Percentiles rank a stretch among this genome's conserved stretches.
These are phyloP conservation scores for Scutellaria galericulata DNA, from an alignment of 257 asterid species.

Conservation along the genomic window DNA sequence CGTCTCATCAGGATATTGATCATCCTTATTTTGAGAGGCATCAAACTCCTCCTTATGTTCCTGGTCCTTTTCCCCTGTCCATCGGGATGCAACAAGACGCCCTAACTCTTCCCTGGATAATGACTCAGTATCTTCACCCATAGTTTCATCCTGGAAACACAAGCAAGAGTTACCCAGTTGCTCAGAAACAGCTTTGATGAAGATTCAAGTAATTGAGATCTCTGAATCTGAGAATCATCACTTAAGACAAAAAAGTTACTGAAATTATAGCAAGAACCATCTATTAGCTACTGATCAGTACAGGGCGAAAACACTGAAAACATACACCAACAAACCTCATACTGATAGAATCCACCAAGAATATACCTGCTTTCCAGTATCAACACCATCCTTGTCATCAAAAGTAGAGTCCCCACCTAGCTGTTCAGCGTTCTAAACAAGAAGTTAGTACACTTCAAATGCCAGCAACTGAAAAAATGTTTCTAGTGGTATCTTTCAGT, in stretches of 20 bases:
- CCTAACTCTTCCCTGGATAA: constrained; percentile 94
- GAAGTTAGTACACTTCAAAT: constrained; percentile 24
- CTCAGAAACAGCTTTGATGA: constrained; percentile 24
- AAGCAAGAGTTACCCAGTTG: constrained; percentile 18
- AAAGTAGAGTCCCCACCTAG: constrained; percentile 41
- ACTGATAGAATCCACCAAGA: constrained; percentile 22
- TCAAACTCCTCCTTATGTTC: constrained; percentile 55
- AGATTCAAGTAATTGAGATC: constrained; percentile 29
- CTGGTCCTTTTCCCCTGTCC: constrained; percentile 81
- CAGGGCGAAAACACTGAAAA: constrained; percentile 21
- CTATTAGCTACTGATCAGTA: not conserved
- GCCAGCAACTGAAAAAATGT: constrained; percentile 17
- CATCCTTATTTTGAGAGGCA: constrained; percentile 50
- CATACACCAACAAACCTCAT: constrained; percentile 12
- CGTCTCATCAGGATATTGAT: constrained; percentile 52
- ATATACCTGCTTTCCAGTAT: constrained; percentile 56
- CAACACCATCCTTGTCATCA: constrained; percentile 47
- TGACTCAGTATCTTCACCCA: constrained; percentile 56
- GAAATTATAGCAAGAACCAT: constrained; percentile 22
- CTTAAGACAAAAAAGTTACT: constrained; percentile 15
- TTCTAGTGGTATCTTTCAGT: constrained; percentile 2
- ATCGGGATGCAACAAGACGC: constrained; percentile 88
- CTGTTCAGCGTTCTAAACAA: constrained; percentile 48
- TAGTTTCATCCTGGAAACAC: constrained; percentile 60
- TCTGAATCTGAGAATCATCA: constrained; percentile 30